Conservation (phyloP, 208 protist genomes). For the Porcisia deanei region DNA sequence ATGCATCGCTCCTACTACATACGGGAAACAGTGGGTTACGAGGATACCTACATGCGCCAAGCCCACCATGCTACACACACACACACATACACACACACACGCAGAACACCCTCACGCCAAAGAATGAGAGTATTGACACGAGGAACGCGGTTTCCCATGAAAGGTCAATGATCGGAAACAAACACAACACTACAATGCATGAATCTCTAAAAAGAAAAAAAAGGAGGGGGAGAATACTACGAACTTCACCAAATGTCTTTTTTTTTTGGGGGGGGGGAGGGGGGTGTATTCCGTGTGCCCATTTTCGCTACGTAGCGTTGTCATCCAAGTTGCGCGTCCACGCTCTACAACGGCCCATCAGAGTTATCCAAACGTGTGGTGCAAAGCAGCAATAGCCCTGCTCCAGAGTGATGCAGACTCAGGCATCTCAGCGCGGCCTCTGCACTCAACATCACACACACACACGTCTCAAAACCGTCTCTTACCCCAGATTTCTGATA, state of each 20-base stretch:
- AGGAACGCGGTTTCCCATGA: neutral
- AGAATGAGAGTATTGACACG: neutral
- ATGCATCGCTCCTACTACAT: neutral
- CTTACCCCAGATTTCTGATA: neutral
- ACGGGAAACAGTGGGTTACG: neutral
- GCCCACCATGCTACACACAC: neutral
- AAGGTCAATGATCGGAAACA: neutral
- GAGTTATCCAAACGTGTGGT: neutral
- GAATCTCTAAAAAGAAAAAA: slow-evolving; percentile 15
- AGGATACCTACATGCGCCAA: neutral
- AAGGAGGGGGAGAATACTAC: neutral
- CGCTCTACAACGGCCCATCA: too few relatives aligned
- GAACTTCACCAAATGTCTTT: too few relatives aligned
- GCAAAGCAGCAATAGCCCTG: neutral
- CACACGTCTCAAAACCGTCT: neutral
- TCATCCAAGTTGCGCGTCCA: too few relatives aligned
- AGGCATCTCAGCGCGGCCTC: neutral
- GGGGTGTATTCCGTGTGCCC: too few relatives aligned
- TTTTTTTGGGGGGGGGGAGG: too few relatives aligned
- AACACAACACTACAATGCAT: neutral
- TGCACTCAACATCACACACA: neutral
- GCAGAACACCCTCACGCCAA: neutral
- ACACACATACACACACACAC: neutral
- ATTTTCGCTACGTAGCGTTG: too few relatives aligned
- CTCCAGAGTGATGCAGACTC: neutral